These are phyloP conservation scores for Hypoxylon rubiginosum DNA, from an alignment of 2,329 filamentous ascomycete species.

Conservation along the genomic window DNA sequence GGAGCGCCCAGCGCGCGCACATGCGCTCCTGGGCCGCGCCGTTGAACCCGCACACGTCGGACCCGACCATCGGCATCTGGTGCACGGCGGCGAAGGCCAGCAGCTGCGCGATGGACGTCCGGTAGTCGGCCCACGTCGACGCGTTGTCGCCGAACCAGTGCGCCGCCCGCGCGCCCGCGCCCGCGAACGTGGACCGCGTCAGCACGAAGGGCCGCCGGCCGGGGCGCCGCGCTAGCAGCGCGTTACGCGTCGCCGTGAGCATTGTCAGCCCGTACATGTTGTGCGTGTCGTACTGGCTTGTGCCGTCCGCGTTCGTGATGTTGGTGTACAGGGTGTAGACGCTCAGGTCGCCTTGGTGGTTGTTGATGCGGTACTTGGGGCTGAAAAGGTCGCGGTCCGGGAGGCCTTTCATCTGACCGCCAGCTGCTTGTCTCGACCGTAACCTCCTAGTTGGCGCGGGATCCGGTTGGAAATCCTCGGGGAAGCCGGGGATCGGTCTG, in stretches of 20 bases:
- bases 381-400: constrained; percentile 69
- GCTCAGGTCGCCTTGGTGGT: constrained; percentile 58
- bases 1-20: constrained; percentile 76
- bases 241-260: constrained; percentile 66
- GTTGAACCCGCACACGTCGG: constrained; percentile 76
- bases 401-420: constrained; percentile 62
- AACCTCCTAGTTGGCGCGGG: constrained; percentile 2
- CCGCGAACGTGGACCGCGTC: constrained; percentile 74
- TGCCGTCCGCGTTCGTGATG: constrained; percentile 70
- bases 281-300: constrained; percentile 74
- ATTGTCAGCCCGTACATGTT: constrained; percentile 77
- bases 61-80: constrained; percentile 67
- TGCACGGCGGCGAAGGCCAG: constrained; percentile 64
- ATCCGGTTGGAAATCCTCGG: constrained; percentile 69
- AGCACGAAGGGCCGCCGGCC: constrained; percentile 71
- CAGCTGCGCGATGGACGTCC: constrained; percentile 62
- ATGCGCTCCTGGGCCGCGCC: constrained; percentile 70
- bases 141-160: constrained; percentile 61
- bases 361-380: constrained; percentile 70
- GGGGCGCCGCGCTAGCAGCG: constrained; percentile 70
- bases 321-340: constrained; percentile 69
- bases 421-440: constrained; percentile 9
- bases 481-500: constrained; percentile 68
- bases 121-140: constrained; percentile 63
- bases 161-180: constrained; percentile 69